Evolutionary conservation across 805 yeast species (phyloP), one percentile per base, ranked within the genome.

Genomic region (Maudiozyma barnettii): DNA sequence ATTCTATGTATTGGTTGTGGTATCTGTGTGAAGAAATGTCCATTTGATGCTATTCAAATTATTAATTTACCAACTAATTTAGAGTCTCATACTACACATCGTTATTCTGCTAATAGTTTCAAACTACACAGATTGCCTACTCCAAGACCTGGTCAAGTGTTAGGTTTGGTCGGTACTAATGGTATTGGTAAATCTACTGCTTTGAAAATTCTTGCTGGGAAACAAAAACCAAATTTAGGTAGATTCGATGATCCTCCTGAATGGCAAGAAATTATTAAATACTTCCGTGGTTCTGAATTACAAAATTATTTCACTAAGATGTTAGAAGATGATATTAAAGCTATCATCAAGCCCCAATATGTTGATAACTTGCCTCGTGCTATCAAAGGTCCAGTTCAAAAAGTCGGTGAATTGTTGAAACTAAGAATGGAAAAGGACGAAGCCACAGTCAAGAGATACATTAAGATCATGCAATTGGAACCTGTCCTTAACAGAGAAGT

Each of bases 161-260:
- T 93, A 54, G 99, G 99, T 57, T 78, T 93, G 56, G 99, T 93
- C 45, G 99, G 99, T 61, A 87, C 97, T 51, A 93, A 93, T 74
- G 99, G 99, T 89, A 93, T 93, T 63, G 99, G 99, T 61, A 93
- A 93, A 67, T 85, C 95, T 12, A 93, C 99, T 18, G 99, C 99
- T 8, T 77, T 93, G 65, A 93, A 93, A 72, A 90, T 93, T 62
- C 77, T 93, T 57, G 95, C 97, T 16, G 99, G 98, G 63, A 93
- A 91, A 69, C 95, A 90, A 68, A 93, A 89, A 69, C 99, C 99
- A 57, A 93, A 93, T 65, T 73, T 93, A 67, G 99, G 99, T 48
- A 77, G 82, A 59, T 93, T 74, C 65, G 99, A 93, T 54, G 85
- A 85, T 62, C 99, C 99, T 40, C 99, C 99, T 10, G 93, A 85